phyloP scores from a whole-genome alignment of 805 yeast genomes.

The Metschnikowia cubensis region DNA sequence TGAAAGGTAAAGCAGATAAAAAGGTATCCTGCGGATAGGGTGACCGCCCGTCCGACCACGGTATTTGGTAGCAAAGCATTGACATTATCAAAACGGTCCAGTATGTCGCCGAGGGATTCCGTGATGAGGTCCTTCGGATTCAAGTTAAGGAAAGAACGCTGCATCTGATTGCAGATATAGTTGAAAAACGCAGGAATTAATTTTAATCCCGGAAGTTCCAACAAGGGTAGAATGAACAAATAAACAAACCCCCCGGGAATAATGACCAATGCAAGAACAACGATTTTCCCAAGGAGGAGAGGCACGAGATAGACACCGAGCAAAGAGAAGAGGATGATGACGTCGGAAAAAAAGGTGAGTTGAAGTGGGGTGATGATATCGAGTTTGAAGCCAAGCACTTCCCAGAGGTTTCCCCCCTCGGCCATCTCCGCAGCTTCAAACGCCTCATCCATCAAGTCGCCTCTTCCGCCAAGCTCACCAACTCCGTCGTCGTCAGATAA shows the following conservation, averaged over 20 bases:
- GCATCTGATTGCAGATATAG: neutral
- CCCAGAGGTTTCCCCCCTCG: slow-evolving; percentile 27
- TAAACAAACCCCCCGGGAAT: slow-evolving; percentile 1
- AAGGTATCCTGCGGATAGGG: slow-evolving; percentile 34
- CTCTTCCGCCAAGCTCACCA: slow-evolving; percentile 15
- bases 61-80: slow-evolving; percentile 23
- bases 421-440: slow-evolving; percentile 16
- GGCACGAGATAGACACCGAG: slow-evolving; percentile 46
- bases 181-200: neutral
- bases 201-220: neutral
- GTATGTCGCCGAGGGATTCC: slow-evolving; percentile 7
- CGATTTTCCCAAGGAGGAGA: slow-evolving; percentile 38
- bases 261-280: neutral
- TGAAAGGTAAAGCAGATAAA: slow-evolving; percentile 23
- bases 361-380: slow-evolving; percentile 35
- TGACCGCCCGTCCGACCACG: slow-evolving; percentile 34
- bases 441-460: slow-evolving; percentile 15
- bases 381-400: slow-evolving; percentile 33
- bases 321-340: slow-evolving; percentile 33
- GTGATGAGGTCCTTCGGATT: neutral
- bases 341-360: slow-evolving; percentile 30
- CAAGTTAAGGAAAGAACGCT: neutral
- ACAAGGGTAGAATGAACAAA: neutral
- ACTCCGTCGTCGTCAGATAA: slow-evolving; percentile 12
- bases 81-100: neutral